These are phyloP conservation scores for Emergomyces orientalis DNA, from an alignment of 2,329 filamentous ascomycete genomes.

Conservation along the genomic window DNA sequence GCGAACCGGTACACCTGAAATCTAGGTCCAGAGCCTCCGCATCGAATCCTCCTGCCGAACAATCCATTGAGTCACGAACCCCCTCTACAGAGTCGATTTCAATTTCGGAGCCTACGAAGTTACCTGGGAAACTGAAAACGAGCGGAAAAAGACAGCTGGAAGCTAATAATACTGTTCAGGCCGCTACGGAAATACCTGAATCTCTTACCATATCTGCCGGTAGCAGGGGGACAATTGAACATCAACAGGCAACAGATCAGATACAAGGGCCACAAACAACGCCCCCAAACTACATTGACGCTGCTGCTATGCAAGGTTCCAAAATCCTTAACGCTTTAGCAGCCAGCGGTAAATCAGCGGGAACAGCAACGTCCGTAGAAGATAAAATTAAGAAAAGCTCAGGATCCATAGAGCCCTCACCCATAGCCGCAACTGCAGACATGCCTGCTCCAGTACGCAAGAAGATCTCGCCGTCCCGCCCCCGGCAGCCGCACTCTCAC, in stretches of 20 bases:
- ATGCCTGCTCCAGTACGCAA: not conserved
- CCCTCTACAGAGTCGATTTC: not conserved
- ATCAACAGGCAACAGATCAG: not conserved
- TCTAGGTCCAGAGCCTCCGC: not conserved
- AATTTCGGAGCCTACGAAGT: not conserved
- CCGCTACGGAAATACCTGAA: not conserved
- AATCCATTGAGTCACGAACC: not conserved
- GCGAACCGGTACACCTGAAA: not conserved
- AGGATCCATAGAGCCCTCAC: not conserved
- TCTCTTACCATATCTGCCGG: not conserved
- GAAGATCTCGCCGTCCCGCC: not conserved
- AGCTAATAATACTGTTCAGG: not conserved
- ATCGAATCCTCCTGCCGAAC: not conserved
- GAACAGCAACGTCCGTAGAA: not conserved
- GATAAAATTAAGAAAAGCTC: not conserved
- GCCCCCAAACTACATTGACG: not conserved
- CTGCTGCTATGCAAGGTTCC: not conserved
- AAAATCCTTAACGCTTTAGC: conserved; percentile 4
- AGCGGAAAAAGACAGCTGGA: not conserved
- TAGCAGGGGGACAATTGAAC: not conserved
- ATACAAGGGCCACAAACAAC: not conserved
- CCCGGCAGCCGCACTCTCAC: not conserved
- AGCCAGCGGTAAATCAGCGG: not conserved
- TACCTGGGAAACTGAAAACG: not conserved
- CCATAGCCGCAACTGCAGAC: not conserved